Evolutionary conservation across 2,329 filamentous ascomycete genomes (phyloP).

Genomic region (Cucurbitaria berberidis): DNA sequence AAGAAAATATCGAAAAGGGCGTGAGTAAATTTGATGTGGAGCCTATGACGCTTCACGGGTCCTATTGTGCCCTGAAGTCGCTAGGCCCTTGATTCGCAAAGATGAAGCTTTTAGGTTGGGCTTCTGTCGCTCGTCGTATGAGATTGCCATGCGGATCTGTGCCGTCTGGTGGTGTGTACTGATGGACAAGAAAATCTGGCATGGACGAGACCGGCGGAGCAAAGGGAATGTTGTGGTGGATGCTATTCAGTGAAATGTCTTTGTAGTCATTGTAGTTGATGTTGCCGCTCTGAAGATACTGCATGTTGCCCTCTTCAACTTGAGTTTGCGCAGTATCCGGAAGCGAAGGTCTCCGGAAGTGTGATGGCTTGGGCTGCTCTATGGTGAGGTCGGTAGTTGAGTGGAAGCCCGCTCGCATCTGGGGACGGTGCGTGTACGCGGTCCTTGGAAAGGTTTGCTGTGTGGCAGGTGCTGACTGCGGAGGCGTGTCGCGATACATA

Average conservation of each 20-base stretch:
- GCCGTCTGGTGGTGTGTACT: constrained; percentile 55
- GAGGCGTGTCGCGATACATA: constrained; percentile 55
- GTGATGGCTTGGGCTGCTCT: constrained; percentile 45
- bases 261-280: constrained; percentile 40
- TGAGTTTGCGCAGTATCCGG: constrained; percentile 37
- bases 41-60: no score
- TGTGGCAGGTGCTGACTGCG: constrained; percentile 58
- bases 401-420: constrained; percentile 41
- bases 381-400: constrained; percentile 44
- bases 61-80: constrained; percentile 43
- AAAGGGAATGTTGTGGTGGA: constrained; percentile 44
- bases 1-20: background rate
- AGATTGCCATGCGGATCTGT: constrained; percentile 39
- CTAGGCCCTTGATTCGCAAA: constrained; percentile 56
- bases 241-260: constrained; percentile 36
- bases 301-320: constrained; percentile 29
- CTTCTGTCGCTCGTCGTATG: constrained; percentile 36
- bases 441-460: constrained; percentile 54
- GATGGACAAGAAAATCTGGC: constrained; percentile 54
- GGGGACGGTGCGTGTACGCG: constrained; percentile 45
- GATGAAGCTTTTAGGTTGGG: constrained; percentile 54
- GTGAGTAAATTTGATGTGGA: background rate
- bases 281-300: constrained; percentile 31
- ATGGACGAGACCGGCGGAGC: constrained; percentile 38
- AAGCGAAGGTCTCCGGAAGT: constrained; percentile 46